These are phyloP conservation scores for Diaporthe citriasiana DNA, from an alignment of 2,329 filamentous ascomycete species.

Conservation along the genomic window DNA sequence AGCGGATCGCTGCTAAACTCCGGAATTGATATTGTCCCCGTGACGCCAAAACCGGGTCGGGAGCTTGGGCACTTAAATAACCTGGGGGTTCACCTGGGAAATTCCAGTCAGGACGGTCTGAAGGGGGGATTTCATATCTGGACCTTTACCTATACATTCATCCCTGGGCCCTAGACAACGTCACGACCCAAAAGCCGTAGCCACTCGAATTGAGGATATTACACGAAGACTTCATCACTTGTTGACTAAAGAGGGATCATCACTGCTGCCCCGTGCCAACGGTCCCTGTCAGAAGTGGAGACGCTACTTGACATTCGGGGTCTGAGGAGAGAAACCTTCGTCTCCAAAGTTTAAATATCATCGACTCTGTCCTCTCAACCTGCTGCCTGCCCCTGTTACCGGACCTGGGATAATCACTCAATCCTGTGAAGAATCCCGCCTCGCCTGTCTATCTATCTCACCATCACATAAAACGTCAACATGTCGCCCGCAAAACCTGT, in stretches of 20 bases:
- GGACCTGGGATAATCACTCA: background rate
- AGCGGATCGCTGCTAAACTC: constrained; percentile 23
- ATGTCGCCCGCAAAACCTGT: constrained; percentile 3
- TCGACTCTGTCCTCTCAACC: background rate
- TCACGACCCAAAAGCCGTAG: background rate
- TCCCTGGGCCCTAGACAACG: background rate
- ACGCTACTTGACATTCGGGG: constrained; percentile 15
- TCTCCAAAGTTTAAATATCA: background rate
- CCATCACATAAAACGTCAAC: background rate
- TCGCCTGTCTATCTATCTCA: no score
- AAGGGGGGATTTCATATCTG: constrained; percentile 14
- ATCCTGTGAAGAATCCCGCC: background rate
- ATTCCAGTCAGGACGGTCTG: background rate
- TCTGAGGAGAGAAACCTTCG: background rate
- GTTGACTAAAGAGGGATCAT: constrained; percentile 15
- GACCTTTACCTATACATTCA: background rate
- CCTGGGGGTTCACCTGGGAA: background rate
- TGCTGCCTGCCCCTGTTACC: background rate
- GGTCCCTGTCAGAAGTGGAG: constrained; percentile 2
- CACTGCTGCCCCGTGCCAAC: constrained; percentile 6
- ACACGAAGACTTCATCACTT: constrained; percentile 2
- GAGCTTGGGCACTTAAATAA: background rate
- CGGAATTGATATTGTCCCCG: constrained; percentile 6
- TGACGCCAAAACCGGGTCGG: constrained; percentile 18
- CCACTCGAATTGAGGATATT: background rate